Evolutionary conservation across 345 rosid genomes (phyloP).

Genomic region (Psidium friedrichsthalianum): DNA sequence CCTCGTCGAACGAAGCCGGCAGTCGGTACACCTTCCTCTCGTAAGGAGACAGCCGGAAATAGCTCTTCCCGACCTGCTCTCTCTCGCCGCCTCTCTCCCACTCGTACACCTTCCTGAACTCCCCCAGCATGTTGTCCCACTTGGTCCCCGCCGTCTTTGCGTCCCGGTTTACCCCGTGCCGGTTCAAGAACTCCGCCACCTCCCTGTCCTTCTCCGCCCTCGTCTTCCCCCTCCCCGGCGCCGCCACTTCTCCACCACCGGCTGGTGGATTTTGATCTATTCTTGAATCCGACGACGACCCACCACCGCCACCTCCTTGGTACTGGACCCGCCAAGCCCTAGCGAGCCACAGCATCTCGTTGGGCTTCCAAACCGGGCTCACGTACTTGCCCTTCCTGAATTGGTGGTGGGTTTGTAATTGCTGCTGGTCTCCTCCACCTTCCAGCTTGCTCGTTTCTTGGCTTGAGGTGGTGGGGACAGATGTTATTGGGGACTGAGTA

Average conservation of each 20-base stretch:
- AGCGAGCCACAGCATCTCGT: constrained; percentile 95
- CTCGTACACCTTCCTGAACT: constrained; percentile 84
- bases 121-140: constrained; percentile 99
- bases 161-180: constrained; percentile 74
- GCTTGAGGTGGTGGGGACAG: constrained; percentile 29
- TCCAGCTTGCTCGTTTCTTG: constrained; percentile 42
- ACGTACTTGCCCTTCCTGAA: constrained; percentile 87
- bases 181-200: constrained; percentile 80
- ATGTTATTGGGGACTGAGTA: constrained; percentile 48
- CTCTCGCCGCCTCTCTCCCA: constrained; percentile 85
- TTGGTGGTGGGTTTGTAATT: constrained; percentile 41
- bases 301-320: constrained; percentile 34
- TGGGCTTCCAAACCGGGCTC: constrained; percentile 98
- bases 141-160: constrained; percentile 95
- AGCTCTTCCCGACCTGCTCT: constrained; percentile 78
- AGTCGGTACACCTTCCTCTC: constrained; percentile 74
- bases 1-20: constrained; percentile 97
- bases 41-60: constrained; percentile 89
- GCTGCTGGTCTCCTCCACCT: constrained; percentile 7
- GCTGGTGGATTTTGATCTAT: background rate
- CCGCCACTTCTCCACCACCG: constrained; percentile 16
- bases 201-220: constrained; percentile 91
- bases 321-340: constrained; percentile 91
- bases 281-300: constrained; percentile 6
- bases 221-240: constrained; percentile 60